A percentile compares a stretch with the other conserved stretches of the same genome.
phyloP scores from a whole-genome alignment of 225 moss, liverwort and hornwort species.

The Sphagnum contortum region DNA sequence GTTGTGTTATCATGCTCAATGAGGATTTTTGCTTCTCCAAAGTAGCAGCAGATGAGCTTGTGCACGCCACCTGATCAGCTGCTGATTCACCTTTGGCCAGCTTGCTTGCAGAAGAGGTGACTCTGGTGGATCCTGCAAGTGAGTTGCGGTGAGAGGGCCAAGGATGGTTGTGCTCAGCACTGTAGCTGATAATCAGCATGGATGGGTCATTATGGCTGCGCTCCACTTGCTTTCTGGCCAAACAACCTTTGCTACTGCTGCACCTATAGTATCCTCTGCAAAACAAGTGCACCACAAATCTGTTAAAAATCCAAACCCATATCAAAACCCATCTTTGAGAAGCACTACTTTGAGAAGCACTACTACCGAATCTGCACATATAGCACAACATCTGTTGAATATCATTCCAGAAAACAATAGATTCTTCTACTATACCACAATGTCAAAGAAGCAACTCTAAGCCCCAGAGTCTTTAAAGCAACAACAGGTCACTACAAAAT shows the following conservation, averaged over 20 bases:
- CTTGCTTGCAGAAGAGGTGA: constrained; percentile 26
- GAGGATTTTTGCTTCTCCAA: too few relatives aligned
- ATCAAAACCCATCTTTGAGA: background rate
- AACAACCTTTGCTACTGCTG: constrained; percentile 46
- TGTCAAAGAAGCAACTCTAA: too few relatives aligned
- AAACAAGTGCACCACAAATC: background rate
- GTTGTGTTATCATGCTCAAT: too few relatives aligned
- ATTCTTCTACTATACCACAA: too few relatives aligned
- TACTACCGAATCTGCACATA: too few relatives aligned
- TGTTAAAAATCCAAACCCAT: background rate
- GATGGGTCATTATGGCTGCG: constrained; percentile 40
- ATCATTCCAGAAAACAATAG: too few relatives aligned
- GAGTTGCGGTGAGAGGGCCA: constrained; percentile 45
- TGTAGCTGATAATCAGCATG: constrained; percentile 48
- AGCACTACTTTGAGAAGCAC: too few relatives aligned
- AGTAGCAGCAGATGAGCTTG: too few relatives aligned
- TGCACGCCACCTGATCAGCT: background rate
- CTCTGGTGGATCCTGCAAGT: constrained; percentile 27
- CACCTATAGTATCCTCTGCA: constrained; percentile 40
- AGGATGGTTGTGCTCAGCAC: constrained; percentile 47
- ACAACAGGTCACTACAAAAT: too few relatives aligned
- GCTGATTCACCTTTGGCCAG: constrained; percentile 4
- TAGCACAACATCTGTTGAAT: too few relatives aligned
- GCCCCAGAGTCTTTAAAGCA: too few relatives aligned
- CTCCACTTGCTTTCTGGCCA: constrained; percentile 46